phyloP scores from a whole-genome alignment of 1,284 basidiomycete species.

The Mycena sp. region DNA sequence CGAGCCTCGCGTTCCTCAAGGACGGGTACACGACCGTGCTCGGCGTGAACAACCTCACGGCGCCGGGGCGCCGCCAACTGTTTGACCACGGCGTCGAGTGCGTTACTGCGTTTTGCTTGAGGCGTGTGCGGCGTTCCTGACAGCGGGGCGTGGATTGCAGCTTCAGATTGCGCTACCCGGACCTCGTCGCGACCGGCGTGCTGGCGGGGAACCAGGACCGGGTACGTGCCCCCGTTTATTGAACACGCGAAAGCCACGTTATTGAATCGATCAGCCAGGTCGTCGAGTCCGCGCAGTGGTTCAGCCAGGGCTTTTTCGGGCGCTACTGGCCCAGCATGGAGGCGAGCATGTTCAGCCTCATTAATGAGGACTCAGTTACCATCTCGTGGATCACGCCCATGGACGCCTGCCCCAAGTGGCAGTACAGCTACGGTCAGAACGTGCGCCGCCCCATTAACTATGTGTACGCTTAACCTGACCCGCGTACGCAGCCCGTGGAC shows the following conservation, averaged over 20 bases:
- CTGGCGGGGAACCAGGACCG: slow-evolving; percentile 55
- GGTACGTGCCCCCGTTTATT: too few species aligned
- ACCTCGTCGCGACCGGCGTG: slow-evolving; percentile 46
- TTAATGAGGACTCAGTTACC: slow-evolving; percentile 49
- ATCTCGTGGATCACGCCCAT: slow-evolving; percentile 56
- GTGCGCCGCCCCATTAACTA: slow-evolving; percentile 27
- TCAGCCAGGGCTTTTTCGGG: slow-evolving; percentile 55
- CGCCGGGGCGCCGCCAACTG: slow-evolving; percentile 50
- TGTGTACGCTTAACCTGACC: neutral
- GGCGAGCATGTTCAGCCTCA: slow-evolving; percentile 46
- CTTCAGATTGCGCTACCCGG: slow-evolving; percentile 51
- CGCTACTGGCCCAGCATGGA: slow-evolving; percentile 42
- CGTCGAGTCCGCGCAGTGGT: slow-evolving; percentile 56
- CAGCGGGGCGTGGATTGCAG: slow-evolving; percentile 31
- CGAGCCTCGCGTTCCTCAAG: slow-evolving; percentile 50
- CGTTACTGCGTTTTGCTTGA: too few species aligned
- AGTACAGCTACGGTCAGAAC: slow-evolving; percentile 49
- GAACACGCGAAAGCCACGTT: too few species aligned
- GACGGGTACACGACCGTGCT: slow-evolving; percentile 50
- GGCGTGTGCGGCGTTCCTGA: too few species aligned
- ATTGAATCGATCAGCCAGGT: too few species aligned
- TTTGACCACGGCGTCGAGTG: slow-evolving; percentile 56
- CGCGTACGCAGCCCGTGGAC: slow-evolving; percentile 41
- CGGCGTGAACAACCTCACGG: slow-evolving; percentile 52
- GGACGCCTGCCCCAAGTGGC: slow-evolving; percentile 53